Percentiles rank a stretch among this genome's conserved stretches.
Evolutionary conservation across 2,329 filamentous ascomycete genomes (phyloP).

Genomic region (Dactylella cylindrospora): DNA sequence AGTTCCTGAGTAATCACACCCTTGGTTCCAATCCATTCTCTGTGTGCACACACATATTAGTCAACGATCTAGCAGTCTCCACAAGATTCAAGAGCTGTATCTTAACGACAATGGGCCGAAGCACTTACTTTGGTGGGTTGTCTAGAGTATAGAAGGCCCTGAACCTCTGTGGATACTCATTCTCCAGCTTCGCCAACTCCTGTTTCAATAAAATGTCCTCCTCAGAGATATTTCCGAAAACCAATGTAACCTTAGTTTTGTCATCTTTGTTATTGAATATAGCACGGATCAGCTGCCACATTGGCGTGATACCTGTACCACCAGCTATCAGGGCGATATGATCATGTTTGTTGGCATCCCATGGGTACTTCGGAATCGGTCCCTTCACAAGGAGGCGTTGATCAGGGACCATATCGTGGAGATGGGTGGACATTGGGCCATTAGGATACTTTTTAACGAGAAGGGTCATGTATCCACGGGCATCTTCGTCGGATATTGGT

Average conservation of each 20-base stretch:
- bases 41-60: neutral
- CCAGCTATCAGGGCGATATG: slow-evolving; percentile 88
- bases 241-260: slow-evolving; percentile 94
- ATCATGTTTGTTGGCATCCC: slow-evolving; percentile 82
- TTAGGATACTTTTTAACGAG: slow-evolving; percentile 88
- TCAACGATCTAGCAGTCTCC: neutral
- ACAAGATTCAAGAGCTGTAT: too few species aligned
- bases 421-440: slow-evolving; percentile 86
- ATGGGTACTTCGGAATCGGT: slow-evolving; percentile 89
- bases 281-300: slow-evolving; percentile 88
- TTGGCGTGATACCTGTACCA: slow-evolving; percentile 94
- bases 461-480: slow-evolving; percentile 79
- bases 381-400: slow-evolving; percentile 90
- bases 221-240: slow-evolving; percentile 87
- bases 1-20: slow-evolving; percentile 88
- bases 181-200: slow-evolving; percentile 83
- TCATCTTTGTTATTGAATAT: slow-evolving; percentile 90
- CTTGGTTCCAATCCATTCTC: slow-evolving; percentile 70
- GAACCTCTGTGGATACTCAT: slow-evolving; percentile 93
- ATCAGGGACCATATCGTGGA: slow-evolving; percentile 79
- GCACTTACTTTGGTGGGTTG: slow-evolving; percentile 66
- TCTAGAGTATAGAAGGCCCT: slow-evolving; percentile 91
- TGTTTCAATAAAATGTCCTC: slow-evolving; percentile 88
- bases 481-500: slow-evolving; percentile 78
- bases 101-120: slow-evolving; percentile 14